Evolutionary conservation across 169 alveolate species (phyloP), one percentile per base, ranked within the genome.

Genomic region (Plasmodium vivax): DNA sequence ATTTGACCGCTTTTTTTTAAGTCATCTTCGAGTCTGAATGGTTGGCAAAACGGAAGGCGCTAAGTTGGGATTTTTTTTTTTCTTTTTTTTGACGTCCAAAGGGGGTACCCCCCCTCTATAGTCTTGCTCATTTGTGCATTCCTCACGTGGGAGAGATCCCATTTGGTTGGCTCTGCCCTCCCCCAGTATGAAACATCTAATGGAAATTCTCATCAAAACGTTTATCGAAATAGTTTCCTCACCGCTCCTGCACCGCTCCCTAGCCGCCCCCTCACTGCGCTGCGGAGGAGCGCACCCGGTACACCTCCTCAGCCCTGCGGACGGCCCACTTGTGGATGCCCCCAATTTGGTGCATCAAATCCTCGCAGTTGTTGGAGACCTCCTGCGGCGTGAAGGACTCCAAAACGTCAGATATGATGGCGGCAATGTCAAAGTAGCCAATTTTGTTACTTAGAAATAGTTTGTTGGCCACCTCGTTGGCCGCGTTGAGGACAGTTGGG

Each of bases 401-500:
- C 84, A 96, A 34, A 41, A 93, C 96, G 38, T 34, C 83, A 14
- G 95, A 84, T 36, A 93, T 85, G 30, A 95, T 83, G 62, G 93
- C 73, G 10, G 97, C 80, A 19, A 96, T 96, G n/a, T 95, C 96
- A 62, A 83, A 32, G 83, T 93, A 95, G 27, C 38, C 72, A 38
- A 97, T 96, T 27, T 92, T 80, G 80, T 94, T 90, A 34, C 90
- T 83, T 85, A 96, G 82, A 85, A 97, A 94, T 23, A 95, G 72
- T 68, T 93, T 97, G 54, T 97, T 97, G 5, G 98, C 98, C 73
- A 84, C 85, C 74, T 97, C 98, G 45, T 97, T 97, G 30, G 98
- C 98, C 1, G 98, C 98, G 87, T 97, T 97, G 73, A 97, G 92
- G 30, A 96, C 98, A 8, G 98, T 98, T 1, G 98, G 98, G 38